Base-by-base conservation (phyloP, 108 stramenopile genomes). In the Thalassiosira profunda region DNA sequence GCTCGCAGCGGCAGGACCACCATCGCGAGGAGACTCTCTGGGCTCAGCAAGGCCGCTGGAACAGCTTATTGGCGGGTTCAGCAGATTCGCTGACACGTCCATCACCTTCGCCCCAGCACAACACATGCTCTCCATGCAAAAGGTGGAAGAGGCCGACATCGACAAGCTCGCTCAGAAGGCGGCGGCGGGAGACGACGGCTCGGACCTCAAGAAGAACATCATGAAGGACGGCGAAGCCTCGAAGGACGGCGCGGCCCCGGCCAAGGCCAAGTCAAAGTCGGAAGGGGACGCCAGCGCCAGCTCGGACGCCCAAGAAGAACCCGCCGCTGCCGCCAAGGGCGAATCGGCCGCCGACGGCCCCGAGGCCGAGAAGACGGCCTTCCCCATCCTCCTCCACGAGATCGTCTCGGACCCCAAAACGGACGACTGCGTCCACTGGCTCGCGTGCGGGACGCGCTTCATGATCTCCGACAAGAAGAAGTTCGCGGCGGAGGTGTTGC, bases 391-490 rank as follows among this genome's bases (percentile, higher is more conserved):
- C 29, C 70, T 77, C 11, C 70, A 72, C 43, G 64, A 77, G 36
- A 55, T 77, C 18, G 63, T 77, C 31, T 38, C 53, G 33, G 76
- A 77, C 56, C 70, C 76, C 5, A 30, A 20, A 23, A 68, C 67
- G 5, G 62, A 79, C 21, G 36, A 68, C 30, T 74, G 65, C 45
- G 61, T 71, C 66, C 67, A 67, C 34, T 89, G 88, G 88, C 74
- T 85, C 3, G 70, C 82, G 9, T 70, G 67, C 20, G 84, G 85
- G n/a, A 81, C 79, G 9, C 77, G 80, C 11, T 89, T 89, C 69
- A 85, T 80, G 59, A 84, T 89, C 7, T 68, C 83, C 31, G 81
- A 86, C 49, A 86, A 86, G 73, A 72, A 86, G 52, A 60, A 59
- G 15, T 89, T 89, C 35, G 80, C 78, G 26, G 54, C 51, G 18